Evolutionary conservation across 2,329 filamentous ascomycete genomes (phyloP).

Genomic region (Sporothrix humicola): DNA sequence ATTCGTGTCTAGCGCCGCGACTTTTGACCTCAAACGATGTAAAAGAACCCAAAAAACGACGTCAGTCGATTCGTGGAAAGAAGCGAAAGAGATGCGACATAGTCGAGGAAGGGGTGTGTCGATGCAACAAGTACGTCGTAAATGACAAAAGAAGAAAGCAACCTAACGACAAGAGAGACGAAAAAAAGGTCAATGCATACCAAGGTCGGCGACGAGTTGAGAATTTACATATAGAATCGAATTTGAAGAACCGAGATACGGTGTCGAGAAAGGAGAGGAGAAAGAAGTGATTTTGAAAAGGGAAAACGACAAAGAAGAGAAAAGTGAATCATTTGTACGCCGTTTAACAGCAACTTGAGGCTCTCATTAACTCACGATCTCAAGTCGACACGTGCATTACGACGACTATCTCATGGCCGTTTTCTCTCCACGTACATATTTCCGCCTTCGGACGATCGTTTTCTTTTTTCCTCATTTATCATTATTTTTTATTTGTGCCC

Average conservation of each 20-base stretch:
- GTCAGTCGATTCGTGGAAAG: background rate
- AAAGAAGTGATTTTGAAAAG: too few relatives aligned
- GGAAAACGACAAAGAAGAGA: background rate
- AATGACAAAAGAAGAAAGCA: background rate
- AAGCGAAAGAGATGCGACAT: too few relatives aligned
- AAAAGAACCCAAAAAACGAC: background rate
- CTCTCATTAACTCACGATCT: too few relatives aligned
- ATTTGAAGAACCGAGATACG: too few relatives aligned
- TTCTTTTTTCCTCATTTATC: too few relatives aligned
- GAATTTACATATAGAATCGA: too few relatives aligned
- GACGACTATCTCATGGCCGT: too few relatives aligned
- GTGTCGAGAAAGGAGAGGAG: too few relatives aligned
- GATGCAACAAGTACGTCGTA: background rate
- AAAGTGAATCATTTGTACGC: background rate
- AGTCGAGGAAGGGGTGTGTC: background rate
- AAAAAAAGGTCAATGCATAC: background rate
- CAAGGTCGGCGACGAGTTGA: background rate
- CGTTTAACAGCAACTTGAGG: too few relatives aligned
- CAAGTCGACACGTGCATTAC: too few relatives aligned
- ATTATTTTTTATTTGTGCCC: too few relatives aligned
- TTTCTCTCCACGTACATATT: background rate
- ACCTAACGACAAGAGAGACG: background rate
- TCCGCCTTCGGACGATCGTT: background rate
- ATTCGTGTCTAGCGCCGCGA: slow-evolving; percentile 10
- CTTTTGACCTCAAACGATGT: background rate